Evolutionary conservation across 306 rosid species (phyloP).

Genomic region (Boehmeria nivea): DNA sequence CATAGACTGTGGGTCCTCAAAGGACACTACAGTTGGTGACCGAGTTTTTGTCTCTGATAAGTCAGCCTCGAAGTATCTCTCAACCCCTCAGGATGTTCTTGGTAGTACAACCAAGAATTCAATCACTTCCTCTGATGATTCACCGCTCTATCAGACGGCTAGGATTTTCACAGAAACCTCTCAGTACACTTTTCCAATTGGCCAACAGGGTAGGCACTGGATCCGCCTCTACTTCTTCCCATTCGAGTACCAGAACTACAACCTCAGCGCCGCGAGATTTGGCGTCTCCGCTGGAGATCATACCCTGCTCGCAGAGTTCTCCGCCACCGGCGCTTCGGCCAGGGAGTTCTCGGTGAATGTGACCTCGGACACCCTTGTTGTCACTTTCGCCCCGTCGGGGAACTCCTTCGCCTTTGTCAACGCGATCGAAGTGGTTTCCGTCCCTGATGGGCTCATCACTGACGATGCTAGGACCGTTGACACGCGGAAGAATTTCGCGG

Average conservation of each 20-base stretch:
- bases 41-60: constrained; percentile 58
- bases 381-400: constrained; percentile 44
- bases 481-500: constrained; percentile 28
- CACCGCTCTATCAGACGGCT: constrained; percentile 57
- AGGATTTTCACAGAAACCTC: constrained; percentile 63
- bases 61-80: constrained; percentile 44
- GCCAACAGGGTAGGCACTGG: constrained; percentile 70
- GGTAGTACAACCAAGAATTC: constrained; percentile 41
- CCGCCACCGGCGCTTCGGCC: constrained; percentile 31
- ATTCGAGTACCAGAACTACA: constrained; percentile 30
- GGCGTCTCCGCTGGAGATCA: constrained; percentile 42
- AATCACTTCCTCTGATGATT: constrained; percentile 30
- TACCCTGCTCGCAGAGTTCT: constrained; percentile 53
- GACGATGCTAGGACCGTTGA: constrained; percentile 32
- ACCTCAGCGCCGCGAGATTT: constrained; percentile 53
- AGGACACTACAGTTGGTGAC: constrained; percentile 40
- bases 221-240: constrained; percentile 85
- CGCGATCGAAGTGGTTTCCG: constrained; percentile 79
- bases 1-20: constrained; percentile 70
- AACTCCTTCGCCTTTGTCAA: constrained; percentile 61
- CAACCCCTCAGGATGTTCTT: constrained; percentile 52
- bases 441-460: constrained; percentile 50
- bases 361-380: constrained; percentile 42
- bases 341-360: constrained; percentile 65
- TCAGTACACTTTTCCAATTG: constrained; percentile 53